phyloP scores from a whole-genome alignment of 768 basidiomycete genomes.

The Tulasnella sp. region DNA sequence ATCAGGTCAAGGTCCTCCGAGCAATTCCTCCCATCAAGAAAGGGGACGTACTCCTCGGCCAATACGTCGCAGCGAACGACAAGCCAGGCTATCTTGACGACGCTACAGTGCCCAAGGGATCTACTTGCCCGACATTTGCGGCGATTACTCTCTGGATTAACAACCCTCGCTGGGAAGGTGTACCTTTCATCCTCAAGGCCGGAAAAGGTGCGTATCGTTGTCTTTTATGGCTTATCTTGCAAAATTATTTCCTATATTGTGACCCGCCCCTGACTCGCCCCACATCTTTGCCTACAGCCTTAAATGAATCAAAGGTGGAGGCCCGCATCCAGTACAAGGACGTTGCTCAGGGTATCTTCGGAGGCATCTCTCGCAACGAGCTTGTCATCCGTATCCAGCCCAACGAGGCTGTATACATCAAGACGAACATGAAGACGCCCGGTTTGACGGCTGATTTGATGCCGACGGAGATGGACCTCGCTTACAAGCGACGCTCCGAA shows the following conservation, averaged over 20 bases:
- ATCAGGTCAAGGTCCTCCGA: conserved; percentile 90
- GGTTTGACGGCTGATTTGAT: conserved; percentile 82
- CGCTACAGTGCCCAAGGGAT: conserved; percentile 84
- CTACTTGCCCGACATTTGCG: conserved; percentile 90
- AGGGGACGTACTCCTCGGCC: conserved; percentile 80
- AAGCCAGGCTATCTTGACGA: conserved; percentile 99
- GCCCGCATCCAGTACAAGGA: conserved; percentile 98
- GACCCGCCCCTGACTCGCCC: too few species aligned
- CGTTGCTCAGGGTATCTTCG: conserved; percentile 93
- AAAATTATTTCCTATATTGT: too few species aligned
- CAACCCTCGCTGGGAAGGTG: conserved; percentile 96
- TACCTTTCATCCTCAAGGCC: conserved; percentile 96
- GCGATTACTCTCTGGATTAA: conserved; percentile 84
- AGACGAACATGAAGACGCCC: conserved; percentile 90
- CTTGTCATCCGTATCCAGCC: conserved; percentile 97
- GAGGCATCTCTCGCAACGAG: conserved; percentile 91
- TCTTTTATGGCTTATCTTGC: too few species aligned
- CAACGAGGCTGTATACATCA: conserved; percentile 91
- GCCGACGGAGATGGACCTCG: conserved; percentile 95
- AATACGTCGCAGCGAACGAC: conserved; percentile 78
- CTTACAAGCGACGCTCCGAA: conserved; percentile 90
- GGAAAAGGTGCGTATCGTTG: conserved; percentile 96
- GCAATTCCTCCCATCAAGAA: conserved; percentile 72
- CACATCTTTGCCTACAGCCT: too few species aligned
- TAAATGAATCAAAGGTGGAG: conserved; percentile 98